Evolutionary conservation across 225 moss, liverwort and hornwort species (phyloP).

Genomic region (Thuidium tamariscinum): DNA sequence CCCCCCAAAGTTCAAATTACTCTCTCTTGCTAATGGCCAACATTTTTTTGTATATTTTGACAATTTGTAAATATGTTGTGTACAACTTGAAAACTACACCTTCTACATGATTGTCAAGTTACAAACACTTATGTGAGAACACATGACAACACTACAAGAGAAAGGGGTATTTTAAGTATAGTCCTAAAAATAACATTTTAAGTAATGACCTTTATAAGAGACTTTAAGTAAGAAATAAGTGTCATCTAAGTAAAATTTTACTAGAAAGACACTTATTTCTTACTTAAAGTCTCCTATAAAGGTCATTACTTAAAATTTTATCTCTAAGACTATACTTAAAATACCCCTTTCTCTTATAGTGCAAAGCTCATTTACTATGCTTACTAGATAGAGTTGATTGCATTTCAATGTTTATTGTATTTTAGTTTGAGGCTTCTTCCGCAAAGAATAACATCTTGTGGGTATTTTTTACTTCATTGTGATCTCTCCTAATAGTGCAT

Average conservation of each 20-base stretch:
- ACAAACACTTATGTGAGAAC: neutral
- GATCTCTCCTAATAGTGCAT: fast-evolving
- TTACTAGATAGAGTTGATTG: neutral
- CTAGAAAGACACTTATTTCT: no score
- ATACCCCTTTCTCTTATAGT: no score
- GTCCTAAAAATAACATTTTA: no score
- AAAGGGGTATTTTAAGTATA: no score
- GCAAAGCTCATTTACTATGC: neutral
- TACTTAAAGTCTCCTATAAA: no score
- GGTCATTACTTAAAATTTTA: no score
- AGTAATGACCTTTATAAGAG: no score
- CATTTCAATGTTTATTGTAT: neutral
- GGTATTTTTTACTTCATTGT: neutral
- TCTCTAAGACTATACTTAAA: no score
- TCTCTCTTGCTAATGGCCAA: neutral
- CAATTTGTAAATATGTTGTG: neutral
- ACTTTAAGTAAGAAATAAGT: no score
- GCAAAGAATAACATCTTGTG: neutral
- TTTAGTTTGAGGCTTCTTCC: neutral
- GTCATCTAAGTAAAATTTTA: no score
- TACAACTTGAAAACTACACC: neutral
- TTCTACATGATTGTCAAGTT: neutral
- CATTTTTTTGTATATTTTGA: neutral
- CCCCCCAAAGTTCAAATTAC: no score
- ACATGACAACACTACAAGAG: no score